Percentiles rank a stretch among this genome's conserved stretches.
phyloP scores from a whole-genome alignment of 768 basidiomycete species.

The Antrodiella citrinella region DNA sequence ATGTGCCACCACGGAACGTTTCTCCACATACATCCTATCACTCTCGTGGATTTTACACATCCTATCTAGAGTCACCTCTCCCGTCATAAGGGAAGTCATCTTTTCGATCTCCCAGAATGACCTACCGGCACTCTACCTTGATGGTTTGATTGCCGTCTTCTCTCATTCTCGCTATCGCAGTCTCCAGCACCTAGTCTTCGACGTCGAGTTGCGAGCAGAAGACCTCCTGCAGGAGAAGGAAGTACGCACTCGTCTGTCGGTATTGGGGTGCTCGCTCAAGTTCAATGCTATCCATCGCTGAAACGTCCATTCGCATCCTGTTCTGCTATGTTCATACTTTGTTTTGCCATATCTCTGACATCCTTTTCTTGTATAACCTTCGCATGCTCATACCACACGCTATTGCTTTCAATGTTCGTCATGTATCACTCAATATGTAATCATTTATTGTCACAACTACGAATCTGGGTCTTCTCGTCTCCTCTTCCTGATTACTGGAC shows the following conservation, averaged over 20 bases:
- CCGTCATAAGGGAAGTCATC: slow-evolving; percentile 5
- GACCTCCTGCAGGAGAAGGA: neutral
- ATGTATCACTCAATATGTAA: neutral
- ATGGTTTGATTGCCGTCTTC: slow-evolving; percentile 15
- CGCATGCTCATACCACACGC: neutral
- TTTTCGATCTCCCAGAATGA: slow-evolving; percentile 8
- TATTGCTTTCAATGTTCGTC: neutral
- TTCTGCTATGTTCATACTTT: neutral
- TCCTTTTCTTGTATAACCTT: neutral
- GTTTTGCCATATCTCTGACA: neutral
- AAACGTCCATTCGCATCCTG: neutral
- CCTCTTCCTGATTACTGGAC: neutral
- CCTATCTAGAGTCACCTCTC: slow-evolving; percentile 9
- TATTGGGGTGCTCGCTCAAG: neutral
- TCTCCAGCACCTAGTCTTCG: slow-evolving; percentile 8
- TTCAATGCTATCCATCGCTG: neutral
- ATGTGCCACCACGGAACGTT: slow-evolving; percentile 7
- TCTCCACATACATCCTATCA: slow-evolving; percentile 7
- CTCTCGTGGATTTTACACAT: slow-evolving; percentile 17
- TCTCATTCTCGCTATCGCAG: slow-evolving; percentile 8
- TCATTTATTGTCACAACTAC: neutral
- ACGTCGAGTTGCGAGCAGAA: slow-evolving; percentile 2
- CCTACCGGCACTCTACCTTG: slow-evolving; percentile 13
- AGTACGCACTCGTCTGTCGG: neutral
- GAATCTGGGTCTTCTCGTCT: neutral